phyloP scores from a whole-genome alignment of 78 protist species.

The Pigoraptor vietnamica region DNA sequence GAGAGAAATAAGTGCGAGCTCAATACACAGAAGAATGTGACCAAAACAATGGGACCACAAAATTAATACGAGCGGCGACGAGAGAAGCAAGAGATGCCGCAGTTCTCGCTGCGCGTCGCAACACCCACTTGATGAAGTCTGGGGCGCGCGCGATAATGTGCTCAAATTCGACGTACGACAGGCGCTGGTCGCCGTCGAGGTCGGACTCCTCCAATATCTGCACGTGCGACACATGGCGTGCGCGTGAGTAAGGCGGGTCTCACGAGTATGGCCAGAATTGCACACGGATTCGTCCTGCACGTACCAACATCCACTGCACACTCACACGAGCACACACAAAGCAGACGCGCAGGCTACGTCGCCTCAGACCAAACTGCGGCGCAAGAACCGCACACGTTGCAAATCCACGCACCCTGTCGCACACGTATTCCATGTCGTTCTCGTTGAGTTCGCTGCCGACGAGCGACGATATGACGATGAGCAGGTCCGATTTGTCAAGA shows the following conservation, averaged over 20 bases:
- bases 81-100: background rate
- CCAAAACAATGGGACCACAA: too few relatives aligned
- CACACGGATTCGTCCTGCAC: too few relatives aligned
- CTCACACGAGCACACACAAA: too few relatives aligned
- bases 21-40: too few relatives aligned
- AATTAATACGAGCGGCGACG: background rate
- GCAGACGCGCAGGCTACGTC: too few relatives aligned
- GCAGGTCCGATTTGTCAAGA: background rate
- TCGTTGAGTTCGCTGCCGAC: background rate
- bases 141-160: slow-evolving; percentile 7
- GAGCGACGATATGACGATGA: background rate
- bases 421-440: background rate
- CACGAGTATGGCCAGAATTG: too few relatives aligned
- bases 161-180: slow-evolving; percentile 3
- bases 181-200: slow-evolving; percentile 1
- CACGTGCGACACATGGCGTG: too few relatives aligned
- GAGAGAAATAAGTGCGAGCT: background rate
- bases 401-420: background rate
- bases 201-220: background rate
- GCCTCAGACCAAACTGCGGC: too few relatives aligned
- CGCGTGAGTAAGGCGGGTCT: too few relatives aligned
- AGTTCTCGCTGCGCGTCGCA: background rate
- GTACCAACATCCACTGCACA: too few relatives aligned
- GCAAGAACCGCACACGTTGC: too few relatives aligned
- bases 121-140: background rate